Base-by-base conservation (phyloP, 2,329 filamentous ascomycete genomes). In the Golovinomyces cichoracearum region DNA sequence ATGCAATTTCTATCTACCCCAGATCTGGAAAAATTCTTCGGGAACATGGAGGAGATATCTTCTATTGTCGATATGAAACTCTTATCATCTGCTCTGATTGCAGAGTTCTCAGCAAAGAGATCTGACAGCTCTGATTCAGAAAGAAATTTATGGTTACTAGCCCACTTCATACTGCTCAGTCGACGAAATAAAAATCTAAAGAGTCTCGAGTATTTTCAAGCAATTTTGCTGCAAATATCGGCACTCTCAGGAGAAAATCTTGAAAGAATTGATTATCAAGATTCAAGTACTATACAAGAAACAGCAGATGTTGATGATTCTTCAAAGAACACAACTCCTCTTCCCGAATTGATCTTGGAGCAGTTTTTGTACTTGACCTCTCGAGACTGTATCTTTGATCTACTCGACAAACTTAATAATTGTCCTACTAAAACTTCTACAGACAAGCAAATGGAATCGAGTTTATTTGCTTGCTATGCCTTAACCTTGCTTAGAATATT, bases 401-500 rank as follows among this genome's bases (percentile, higher is more conserved):
- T 62, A 42, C 50, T 62, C 21, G 52, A 52, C 10, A 60, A 56
- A 44, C 60, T 62, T 48, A 59, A 57, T 38, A 54, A 55, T 38
- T 56, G 59, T 35, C 55, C 59, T 48, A 49, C 51, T 26, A 57
- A 56, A 37, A 52, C 51, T 26, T 59, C 57, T 45, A 48, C 47
- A 17, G 45, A 53, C 47, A 54, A 53, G 15, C 56, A 59, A 35
- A 59, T 60, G 50, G 74, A 81, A 58, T 80, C 79, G 55, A 66
- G 83, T 12, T 21, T 19, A 5, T 67, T 93, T 35, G 84, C 88
- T 12, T 83, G 80, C 25, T 95, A 93, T 59, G 83, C 85, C 2
- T 68, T 95, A 35, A 86, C 83, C 0, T 66, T 98, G 2, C 67
- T 95, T 3, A 75, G 82, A 50, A 86, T 85, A 56, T 95, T 95